These are phyloP conservation scores for Pezicula carpinea DNA, from an alignment of 2,329 filamentous ascomycete species.

Conservation along the genomic window DNA sequence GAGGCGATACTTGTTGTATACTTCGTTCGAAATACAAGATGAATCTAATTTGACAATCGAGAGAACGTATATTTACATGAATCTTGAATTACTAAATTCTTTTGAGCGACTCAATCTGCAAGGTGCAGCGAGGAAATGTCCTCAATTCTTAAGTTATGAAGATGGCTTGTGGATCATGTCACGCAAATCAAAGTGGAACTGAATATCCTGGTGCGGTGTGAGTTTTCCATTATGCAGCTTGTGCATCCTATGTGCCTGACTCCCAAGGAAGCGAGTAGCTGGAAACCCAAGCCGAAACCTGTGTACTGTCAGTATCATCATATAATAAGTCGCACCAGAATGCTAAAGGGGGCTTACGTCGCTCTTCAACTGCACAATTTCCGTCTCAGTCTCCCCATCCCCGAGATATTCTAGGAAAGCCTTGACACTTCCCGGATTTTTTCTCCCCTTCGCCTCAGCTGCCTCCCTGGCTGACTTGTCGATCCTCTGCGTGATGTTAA, in stretches of 20 bases:
- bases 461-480: slow-evolving; percentile 68
- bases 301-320: slow-evolving; percentile 40
- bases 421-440: slow-evolving; percentile 59
- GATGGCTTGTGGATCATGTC: too few species aligned
- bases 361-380: slow-evolving; percentile 63
- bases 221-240: background rate
- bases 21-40: too few species aligned
- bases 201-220: background rate
- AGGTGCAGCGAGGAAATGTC: too few species aligned
- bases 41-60: too few species aligned
- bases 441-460: slow-evolving; percentile 63
- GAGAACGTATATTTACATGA: too few species aligned
- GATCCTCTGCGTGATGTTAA: slow-evolving; percentile 71
- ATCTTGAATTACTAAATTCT: too few species aligned
- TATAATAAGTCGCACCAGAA: background rate
- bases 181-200: too few species aligned
- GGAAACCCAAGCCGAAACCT: slow-evolving; percentile 75
- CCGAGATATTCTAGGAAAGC: slow-evolving; percentile 65
- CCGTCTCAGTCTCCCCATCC: slow-evolving; percentile 61
- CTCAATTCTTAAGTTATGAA: too few species aligned
- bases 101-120: too few species aligned
- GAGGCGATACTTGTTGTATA: too few species aligned
- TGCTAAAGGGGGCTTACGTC: background rate
- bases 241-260: slow-evolving; percentile 5
- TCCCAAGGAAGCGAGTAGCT: slow-evolving; percentile 71